phyloP scores from a whole-genome alignment of 352 stramenopile genomes.

The Phytophthora cajani region DNA sequence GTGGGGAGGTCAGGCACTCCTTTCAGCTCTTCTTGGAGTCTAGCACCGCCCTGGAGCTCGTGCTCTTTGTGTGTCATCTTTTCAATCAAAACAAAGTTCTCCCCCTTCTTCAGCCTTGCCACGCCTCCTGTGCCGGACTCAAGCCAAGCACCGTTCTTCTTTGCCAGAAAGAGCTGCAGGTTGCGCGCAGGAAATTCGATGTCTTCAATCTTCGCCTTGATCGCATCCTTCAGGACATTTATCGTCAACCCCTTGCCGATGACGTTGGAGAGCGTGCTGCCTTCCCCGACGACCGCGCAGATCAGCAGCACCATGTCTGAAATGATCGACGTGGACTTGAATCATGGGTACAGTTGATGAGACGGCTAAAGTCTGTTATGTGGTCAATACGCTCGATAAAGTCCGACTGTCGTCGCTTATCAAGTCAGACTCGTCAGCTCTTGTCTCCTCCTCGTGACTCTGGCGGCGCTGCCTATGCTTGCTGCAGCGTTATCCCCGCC shows the following conservation, averaged over 20 bases:
- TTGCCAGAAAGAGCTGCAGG: neutral
- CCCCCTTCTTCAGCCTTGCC: neutral
- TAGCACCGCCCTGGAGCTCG: neutral
- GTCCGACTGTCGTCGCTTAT: constrained; percentile 10
- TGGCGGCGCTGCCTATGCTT: constrained; percentile 5
- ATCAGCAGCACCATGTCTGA: no score
- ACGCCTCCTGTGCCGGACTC: neutral
- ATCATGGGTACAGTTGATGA: no score
- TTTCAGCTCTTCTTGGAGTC: neutral
- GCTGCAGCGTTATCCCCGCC: constrained; percentile 1
- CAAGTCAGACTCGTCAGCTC: constrained; percentile 3
- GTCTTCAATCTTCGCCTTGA: neutral
- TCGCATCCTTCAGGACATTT: neutral
- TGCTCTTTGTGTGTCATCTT: neutral
- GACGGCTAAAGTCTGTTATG: no score
- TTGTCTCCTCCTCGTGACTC: constrained; percentile 8
- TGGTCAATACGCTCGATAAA: constrained; percentile 9
- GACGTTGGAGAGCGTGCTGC: no score
- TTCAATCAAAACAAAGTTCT: neutral
- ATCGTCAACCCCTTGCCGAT: no score
- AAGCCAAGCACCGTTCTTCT: neutral
- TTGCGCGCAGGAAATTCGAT: neutral
- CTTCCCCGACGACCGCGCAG: no score
- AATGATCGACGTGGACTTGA: no score
- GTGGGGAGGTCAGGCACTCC: neutral